A percentile compares a stretch with the other conserved stretches of the same genome.
phyloP scores from a whole-genome alignment of 2,329 filamentous ascomycete genomes.

The Clonostachys rosea region DNA sequence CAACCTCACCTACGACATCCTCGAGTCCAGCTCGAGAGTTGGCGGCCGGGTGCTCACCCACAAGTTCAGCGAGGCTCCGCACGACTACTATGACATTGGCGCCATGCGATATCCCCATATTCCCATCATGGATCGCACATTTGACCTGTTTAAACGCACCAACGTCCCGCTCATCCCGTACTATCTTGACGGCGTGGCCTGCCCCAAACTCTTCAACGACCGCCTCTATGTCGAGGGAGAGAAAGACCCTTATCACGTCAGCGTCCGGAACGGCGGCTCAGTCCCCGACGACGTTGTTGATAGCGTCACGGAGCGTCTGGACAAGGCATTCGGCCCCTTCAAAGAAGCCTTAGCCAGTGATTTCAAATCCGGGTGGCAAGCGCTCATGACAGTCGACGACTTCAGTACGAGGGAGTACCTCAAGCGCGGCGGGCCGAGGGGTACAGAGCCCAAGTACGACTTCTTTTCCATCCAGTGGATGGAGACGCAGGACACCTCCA shows the following conservation, averaged over 20 bases:
- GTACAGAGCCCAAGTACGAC: constrained; percentile 3
- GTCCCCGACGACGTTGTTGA: constrained; percentile 7
- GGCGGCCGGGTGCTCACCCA: constrained; percentile 28
- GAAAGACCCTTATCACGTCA: constrained; percentile 4
- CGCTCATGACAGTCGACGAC: constrained; percentile 6
- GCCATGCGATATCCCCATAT: constrained; percentile 31
- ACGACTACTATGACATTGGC: constrained; percentile 34
- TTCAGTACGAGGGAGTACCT: constrained; percentile 13
- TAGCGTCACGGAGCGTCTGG: constrained; percentile 2
- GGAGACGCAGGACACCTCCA: constrained; percentile 14
- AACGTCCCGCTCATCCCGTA: constrained; percentile 2
- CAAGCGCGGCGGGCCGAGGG: constrained; percentile 5
- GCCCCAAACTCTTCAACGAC: constrained; percentile 6
- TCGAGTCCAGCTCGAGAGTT: constrained; percentile 22
- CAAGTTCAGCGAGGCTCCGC: constrained; percentile 15
- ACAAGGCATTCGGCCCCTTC: constrained; percentile 2
- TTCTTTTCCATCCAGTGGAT: constrained; percentile 11
- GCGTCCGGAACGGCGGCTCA: constrained; percentile 2
- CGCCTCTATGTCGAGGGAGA: constrained; percentile 1
- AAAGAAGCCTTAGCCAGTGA: constrained; percentile 1
- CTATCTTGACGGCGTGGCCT: constrained; percentile 2
- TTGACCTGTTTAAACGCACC: constrained; percentile 4
- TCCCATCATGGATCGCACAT: constrained; percentile 13
- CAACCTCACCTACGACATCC: constrained; percentile 18
- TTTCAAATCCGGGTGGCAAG: constrained; percentile 2